phyloP scores from a whole-genome alignment of 176 grass and related monocot species.

The Calamus simplicifolius region DNA sequence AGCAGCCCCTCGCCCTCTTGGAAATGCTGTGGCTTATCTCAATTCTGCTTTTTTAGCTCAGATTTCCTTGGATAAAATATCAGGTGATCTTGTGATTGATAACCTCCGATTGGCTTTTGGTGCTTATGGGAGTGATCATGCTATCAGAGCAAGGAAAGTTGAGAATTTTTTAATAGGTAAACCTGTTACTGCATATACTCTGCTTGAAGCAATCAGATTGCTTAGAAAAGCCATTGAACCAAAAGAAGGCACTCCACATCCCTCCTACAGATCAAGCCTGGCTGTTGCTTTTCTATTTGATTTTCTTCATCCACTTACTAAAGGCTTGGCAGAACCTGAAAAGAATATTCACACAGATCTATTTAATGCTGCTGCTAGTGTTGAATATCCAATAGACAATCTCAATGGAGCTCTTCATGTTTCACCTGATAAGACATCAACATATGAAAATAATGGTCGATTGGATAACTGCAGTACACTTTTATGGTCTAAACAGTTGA shows the following conservation, averaged over 20 bases:
- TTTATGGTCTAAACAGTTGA: constrained; percentile 50
- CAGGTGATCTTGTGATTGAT: constrained; percentile 30
- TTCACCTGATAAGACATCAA: constrained; percentile 19
- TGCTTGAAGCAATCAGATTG: constrained; percentile 61
- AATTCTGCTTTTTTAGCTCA: constrained; percentile 76
- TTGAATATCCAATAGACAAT: constrained; percentile 23
- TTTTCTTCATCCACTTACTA: constrained; percentile 47
- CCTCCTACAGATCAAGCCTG: constrained; percentile 77
- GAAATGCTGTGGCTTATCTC: constrained; percentile 75
- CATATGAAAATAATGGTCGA: constrained; percentile 20
- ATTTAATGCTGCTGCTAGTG: constrained; percentile 12
- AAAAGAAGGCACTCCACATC: constrained; percentile 54
- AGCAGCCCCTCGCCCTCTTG: constrained; percentile 55
- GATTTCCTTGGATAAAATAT: constrained; percentile 39
- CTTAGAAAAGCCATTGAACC: constrained; percentile 59
- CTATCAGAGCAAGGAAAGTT: constrained; percentile 70
- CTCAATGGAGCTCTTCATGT: constrained; percentile 16
- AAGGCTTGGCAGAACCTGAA: constrained; percentile 28
- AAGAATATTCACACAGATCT: constrained; percentile 12
- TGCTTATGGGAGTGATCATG: constrained; percentile 70
- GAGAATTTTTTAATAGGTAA: constrained; percentile 69
- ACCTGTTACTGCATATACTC: constrained; percentile 39
- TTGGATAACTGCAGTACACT: constrained; percentile 22
- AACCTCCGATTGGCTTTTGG: constrained; percentile 62
- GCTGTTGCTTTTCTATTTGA: constrained; percentile 77